Base-by-base conservation (phyloP, 129 eudicot genomes). In the Solidago caesia region DNA sequence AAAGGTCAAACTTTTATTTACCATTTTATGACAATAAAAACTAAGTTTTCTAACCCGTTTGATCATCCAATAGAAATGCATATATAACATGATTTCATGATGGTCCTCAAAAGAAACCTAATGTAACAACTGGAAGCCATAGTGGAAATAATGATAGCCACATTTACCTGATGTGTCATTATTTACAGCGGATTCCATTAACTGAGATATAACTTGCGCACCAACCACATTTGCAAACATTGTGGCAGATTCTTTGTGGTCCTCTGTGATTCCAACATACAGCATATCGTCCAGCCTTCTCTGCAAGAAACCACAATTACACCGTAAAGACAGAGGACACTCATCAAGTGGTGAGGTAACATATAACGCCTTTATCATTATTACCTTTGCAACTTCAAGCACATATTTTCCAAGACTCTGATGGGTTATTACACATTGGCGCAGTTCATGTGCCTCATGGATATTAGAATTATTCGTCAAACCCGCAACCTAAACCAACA, bases 361-460 rank as follows among this genome's bases (percentile, higher is more conserved):
- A 66, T 46, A 61, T 41, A 57, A 53, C 44, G 77, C 25, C 65
- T 59, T 52, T 63, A 62, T 55, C 67, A 21, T 53, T 26, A 29
- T 68, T 87, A 92, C 99, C 99, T 95, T 95, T 9, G 97, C 99
- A 75, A 95, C 97, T 79, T 91, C 82, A 79, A 95, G 94, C 77
- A 95, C 99, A 25, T 87, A 80, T 68, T 88, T 77, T 64, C 99
- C 97, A 81, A 91, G 96, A 79, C 56, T 46, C 63, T 55, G 87
- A 85, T 95, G 81, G 74, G 85, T 87, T 74, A 82, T 71, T 44
- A 91, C 96, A 79, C 99, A 95, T 70, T 74, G 85, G 27, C 97
- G 99, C 66, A 95, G 90, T 59, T 91, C 84, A 89, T 89, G 94
- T 69, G 99, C 88, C 77, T 79, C 92, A 21, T 74, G 67, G 48